A percentile compares a stretch with the other conserved stretches of the same genome.
Evolutionary conservation across 2,329 filamentous ascomycete genomes (phyloP).

Genomic region (Zymoseptoria pseudotritici): DNA sequence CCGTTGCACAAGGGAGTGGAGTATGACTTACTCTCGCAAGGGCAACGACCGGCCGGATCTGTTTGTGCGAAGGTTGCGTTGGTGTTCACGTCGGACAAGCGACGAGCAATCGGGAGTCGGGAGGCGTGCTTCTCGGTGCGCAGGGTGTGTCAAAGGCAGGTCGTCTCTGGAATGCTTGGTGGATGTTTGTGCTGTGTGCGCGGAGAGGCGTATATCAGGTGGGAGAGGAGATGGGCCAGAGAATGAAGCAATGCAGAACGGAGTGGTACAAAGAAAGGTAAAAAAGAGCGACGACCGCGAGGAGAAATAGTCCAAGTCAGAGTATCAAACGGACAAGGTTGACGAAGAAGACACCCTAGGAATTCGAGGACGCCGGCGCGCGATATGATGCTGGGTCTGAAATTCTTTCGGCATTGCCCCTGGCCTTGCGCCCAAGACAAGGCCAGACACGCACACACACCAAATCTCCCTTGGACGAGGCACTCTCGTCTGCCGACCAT

Average conservation of each 20-base stretch:
- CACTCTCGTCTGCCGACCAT: neutral
- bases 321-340: neutral
- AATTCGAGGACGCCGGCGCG: neutral
- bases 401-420: neutral
- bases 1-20: slow-evolving; percentile 15
- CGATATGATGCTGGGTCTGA: neutral
- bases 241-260: neutral
- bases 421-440: neutral
- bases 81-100: slow-evolving; percentile 12
- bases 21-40: slow-evolving; percentile 20
- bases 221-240: neutral
- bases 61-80: slow-evolving; percentile 7
- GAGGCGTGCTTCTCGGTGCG: slow-evolving; percentile 10
- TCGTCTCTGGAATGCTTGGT: slow-evolving; percentile 12
- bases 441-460: neutral
- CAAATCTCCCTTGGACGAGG: neutral
- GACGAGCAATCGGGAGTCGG: slow-evolving; percentile 7
- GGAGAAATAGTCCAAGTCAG: neutral
- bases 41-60: slow-evolving; percentile 12
- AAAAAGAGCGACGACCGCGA: neutral
- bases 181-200: slow-evolving; percentile 14
- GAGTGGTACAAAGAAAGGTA: neutral
- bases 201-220: neutral
- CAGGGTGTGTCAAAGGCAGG: slow-evolving; percentile 10
- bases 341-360: neutral